Conservation (phyloP, 1,139 yeast species). For the Saccharomyces pastorianus region DNA sequence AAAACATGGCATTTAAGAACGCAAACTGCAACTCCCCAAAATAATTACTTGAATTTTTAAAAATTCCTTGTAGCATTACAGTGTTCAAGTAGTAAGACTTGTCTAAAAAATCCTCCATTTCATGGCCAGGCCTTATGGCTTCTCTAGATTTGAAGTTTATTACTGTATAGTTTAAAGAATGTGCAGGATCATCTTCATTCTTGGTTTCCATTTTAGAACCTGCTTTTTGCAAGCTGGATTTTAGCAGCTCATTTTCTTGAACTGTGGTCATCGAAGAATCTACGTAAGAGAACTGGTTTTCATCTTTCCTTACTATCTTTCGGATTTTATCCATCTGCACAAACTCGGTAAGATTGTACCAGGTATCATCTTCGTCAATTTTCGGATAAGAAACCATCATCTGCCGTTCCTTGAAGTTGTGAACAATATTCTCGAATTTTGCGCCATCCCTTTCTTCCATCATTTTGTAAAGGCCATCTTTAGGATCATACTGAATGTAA, state of each 20-base stretch:
- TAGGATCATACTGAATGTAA: conserved; percentile 13
- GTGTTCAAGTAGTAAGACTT: conserved; percentile 38
- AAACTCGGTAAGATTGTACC: conserved; percentile 17
- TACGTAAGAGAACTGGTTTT: conserved; percentile 11
- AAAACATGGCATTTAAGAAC: conserved; percentile 33
- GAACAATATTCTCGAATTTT: conserved; percentile 10
- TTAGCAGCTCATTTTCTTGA: conserved; percentile 35
- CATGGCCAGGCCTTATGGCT: conserved; percentile 31
- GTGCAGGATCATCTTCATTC: conserved; percentile 26
- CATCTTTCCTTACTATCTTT: neutral
- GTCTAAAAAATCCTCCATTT: conserved; percentile 37
- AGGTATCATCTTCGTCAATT: conserved; percentile 16
- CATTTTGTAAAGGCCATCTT: conserved; percentile 4
- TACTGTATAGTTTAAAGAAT: conserved; percentile 30
- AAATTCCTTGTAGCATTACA: conserved; percentile 20
- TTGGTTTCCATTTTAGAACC: conserved; percentile 13
- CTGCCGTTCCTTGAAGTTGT: conserved; percentile 7
- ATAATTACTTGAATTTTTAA: conserved; percentile 21
- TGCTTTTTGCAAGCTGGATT: conserved; percentile 26
- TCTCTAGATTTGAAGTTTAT: conserved; percentile 34
- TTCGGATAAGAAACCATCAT: conserved; percentile 20
- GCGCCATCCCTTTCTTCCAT: conserved; percentile 9
- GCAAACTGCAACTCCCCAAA: conserved; percentile 39
- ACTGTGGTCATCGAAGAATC: conserved; percentile 36
- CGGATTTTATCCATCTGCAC: conserved; percentile 16